A percentile compares a stretch with the other conserved stretches of the same genome.
phyloP scores from a whole-genome alignment of 1,139 yeast genomes.

The Blastobotrys illinoisensis region DNA sequence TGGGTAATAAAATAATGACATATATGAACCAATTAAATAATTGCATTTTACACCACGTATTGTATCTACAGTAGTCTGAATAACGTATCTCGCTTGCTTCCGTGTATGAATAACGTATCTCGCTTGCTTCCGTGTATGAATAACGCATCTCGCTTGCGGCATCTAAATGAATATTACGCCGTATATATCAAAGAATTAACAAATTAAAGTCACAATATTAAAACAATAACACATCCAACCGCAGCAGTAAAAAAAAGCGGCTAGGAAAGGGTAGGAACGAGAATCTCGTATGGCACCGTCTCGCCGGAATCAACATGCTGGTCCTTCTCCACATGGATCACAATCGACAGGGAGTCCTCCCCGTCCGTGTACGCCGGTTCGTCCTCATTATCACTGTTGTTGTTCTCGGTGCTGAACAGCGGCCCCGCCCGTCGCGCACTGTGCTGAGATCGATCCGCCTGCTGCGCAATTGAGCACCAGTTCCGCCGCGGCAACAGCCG shows the following conservation, averaged over 20 bases:
- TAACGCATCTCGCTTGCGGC: no score
- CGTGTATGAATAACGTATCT: no score
- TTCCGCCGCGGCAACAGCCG: slow-evolving; percentile 75
- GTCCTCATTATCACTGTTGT: slow-evolving; percentile 20
- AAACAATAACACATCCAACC: not conserved
- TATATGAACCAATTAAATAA: no score
- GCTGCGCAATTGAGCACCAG: slow-evolving; percentile 43
- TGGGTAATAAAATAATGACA: no score
- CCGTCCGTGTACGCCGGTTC: slow-evolving; percentile 37
- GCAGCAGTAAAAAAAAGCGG: not conserved
- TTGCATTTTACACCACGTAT: no score
- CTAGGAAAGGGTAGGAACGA: slow-evolving; percentile 47
- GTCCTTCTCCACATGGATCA: slow-evolving; percentile 68
- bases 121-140: no score
- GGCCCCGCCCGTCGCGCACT: slow-evolving; percentile 16
- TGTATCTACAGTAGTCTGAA: no score
- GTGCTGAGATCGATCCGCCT: slow-evolving; percentile 26
- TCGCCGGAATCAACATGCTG: slow-evolving; percentile 45
- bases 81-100: no score
- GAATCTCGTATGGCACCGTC: slow-evolving; percentile 60
- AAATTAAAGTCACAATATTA: no score
- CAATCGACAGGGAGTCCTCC: slow-evolving; percentile 56
- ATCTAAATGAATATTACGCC: no score
- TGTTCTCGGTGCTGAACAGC: not conserved
- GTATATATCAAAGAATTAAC: no score